These are phyloP conservation scores for Malassezia caprae DNA, from an alignment of 1,284 basidiomycete genomes.

Conservation along the genomic window DNA sequence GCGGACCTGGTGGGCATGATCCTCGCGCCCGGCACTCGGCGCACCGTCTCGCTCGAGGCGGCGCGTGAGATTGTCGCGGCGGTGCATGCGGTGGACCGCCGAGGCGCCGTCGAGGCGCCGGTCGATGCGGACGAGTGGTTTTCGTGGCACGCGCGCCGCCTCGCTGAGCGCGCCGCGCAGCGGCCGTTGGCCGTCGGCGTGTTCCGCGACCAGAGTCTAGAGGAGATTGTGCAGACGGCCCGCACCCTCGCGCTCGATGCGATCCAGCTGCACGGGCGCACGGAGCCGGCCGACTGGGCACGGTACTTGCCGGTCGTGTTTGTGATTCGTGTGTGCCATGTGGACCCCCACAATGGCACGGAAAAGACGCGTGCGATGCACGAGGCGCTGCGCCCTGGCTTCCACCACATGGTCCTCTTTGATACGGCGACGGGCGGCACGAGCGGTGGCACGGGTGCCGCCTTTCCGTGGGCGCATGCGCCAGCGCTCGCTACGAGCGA, in stretches of 20 bases:
- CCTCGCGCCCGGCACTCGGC: slow-evolving; percentile 38
- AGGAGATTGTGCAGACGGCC: slow-evolving; percentile 29
- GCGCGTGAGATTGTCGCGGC: slow-evolving; percentile 34
- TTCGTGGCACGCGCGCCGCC: slow-evolving; percentile 23
- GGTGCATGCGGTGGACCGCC: slow-evolving; percentile 24
- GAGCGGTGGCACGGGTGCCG: slow-evolving; percentile 29
- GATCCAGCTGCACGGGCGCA: slow-evolving; percentile 44
- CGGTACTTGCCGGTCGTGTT: slow-evolving; percentile 37
- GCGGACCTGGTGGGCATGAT: slow-evolving; percentile 47
- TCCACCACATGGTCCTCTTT: slow-evolving; percentile 39
- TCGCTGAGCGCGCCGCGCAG: slow-evolving; percentile 22
- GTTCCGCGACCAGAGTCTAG: slow-evolving; percentile 42
- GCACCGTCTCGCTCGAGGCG: slow-evolving; percentile 24
- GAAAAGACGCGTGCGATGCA: slow-evolving; percentile 16
- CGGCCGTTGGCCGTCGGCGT: slow-evolving; percentile 43
- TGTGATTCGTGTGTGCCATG: slow-evolving; percentile 42
- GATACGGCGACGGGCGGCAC: slow-evolving; percentile 28
- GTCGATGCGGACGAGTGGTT: slow-evolving; percentile 30
- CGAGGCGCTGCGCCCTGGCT: slow-evolving; percentile 30
- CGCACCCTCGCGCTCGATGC: slow-evolving; percentile 33
- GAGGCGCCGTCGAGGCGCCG: not conserved
- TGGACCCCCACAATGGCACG: slow-evolving; percentile 4
- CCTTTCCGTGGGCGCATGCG: slow-evolving; percentile 38
- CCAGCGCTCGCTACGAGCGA: slow-evolving; percentile 19
- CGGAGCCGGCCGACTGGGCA: slow-evolving; percentile 38